phyloP scores from a whole-genome alignment of 1,139 yeast species.

The Taiozyma onychis region DNA sequence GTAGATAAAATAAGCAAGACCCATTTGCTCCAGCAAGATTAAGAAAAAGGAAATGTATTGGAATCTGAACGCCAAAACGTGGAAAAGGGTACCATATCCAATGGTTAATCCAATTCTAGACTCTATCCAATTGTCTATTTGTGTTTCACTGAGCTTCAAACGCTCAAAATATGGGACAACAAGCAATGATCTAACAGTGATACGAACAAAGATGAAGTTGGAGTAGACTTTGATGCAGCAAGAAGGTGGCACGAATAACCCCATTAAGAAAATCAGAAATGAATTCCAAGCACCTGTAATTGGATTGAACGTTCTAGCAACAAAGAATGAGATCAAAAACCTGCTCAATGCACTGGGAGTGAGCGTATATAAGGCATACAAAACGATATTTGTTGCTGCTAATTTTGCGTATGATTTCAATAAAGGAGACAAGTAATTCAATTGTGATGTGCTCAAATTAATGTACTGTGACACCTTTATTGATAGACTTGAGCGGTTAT shows the following conservation, averaged over 20 bases:
- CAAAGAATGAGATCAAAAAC: slow-evolving; percentile 2
- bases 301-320: slow-evolving; percentile 8
- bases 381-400: not conserved
- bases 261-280: slow-evolving; percentile 7
- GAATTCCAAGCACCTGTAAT: slow-evolving; percentile 8
- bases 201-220: slow-evolving; percentile 4
- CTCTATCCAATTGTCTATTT: slow-evolving; percentile 14
- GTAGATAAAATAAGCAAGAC: slow-evolving; percentile 13
- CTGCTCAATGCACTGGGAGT: slow-evolving; percentile 1
- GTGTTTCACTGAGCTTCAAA: slow-evolving; percentile 8
- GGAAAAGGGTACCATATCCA: slow-evolving; percentile 15
- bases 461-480: not conserved
- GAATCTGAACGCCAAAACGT: slow-evolving; percentile 2
- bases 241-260: slow-evolving; percentile 7
- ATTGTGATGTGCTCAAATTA: slow-evolving; percentile 3
- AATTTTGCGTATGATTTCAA: slow-evolving; percentile 1
- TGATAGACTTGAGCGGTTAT: not conserved
- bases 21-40: slow-evolving; percentile 11
- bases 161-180: slow-evolving; percentile 14
- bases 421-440: slow-evolving; percentile 1
- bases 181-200: slow-evolving; percentile 9
- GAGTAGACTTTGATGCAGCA: slow-evolving; percentile 4
- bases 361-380: not conserved
- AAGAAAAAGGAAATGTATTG: slow-evolving; percentile 9
- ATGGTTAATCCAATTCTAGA: slow-evolving; percentile 14